phyloP scores from a whole-genome alignment of 768 basidiomycete species.

The Tulasnella sp. region DNA sequence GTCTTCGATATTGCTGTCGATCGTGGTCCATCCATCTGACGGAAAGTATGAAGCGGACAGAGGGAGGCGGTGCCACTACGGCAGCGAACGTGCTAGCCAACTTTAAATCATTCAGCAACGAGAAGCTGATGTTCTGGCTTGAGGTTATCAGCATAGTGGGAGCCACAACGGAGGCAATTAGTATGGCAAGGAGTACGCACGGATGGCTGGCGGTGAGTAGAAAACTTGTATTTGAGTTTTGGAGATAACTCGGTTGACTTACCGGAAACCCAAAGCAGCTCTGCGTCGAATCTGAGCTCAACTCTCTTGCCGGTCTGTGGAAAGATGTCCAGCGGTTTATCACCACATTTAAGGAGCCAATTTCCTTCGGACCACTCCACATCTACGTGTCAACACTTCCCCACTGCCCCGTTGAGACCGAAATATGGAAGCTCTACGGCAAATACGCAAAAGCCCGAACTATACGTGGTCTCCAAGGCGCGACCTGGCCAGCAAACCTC shows the following conservation, averaged over 20 bases:
- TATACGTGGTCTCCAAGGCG: not conserved
- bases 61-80: not conserved
- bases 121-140: not conserved
- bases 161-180: not conserved
- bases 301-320: not conserved
- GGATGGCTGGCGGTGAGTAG: not conserved
- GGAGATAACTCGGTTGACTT: not conserved
- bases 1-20: not conserved
- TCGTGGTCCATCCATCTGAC: not conserved
- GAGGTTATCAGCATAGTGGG: not conserved
- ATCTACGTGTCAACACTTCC: not conserved
- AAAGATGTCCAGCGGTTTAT: not conserved
- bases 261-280: not conserved
- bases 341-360: not conserved
- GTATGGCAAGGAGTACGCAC: not conserved
- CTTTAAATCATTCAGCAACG: not conserved
- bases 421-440: not conserved
- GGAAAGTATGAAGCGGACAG: not conserved
- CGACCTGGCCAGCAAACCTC: not conserved
- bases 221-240: not conserved
- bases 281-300: not conserved
- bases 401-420: not conserved
- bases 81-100: not conserved
- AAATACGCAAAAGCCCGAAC: not conserved
- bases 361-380: not conserved